Evolutionary conservation across 1,284 basidiomycete species (phyloP).

Genomic region (Cryptococcus sp.): DNA sequence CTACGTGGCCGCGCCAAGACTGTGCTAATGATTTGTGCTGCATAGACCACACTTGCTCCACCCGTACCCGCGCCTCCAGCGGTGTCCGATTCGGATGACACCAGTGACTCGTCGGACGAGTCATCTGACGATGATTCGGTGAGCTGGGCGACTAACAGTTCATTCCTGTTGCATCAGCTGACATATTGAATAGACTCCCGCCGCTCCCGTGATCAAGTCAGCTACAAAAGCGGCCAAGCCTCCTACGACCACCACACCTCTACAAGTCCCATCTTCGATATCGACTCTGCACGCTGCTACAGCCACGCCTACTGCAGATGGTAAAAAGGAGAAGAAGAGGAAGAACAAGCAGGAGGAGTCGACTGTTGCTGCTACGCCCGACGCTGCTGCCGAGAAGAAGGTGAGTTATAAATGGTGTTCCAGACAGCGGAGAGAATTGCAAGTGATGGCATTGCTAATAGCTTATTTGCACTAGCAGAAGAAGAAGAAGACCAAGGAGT

Average conservation of each 20-base stretch:
- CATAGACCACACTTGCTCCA: not conserved
- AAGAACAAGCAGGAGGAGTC: slow-evolving; percentile 37
- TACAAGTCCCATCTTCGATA: slow-evolving; percentile 11
- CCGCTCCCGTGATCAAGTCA: not conserved
- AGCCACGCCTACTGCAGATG: slow-evolving; percentile 17
- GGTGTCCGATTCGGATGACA: slow-evolving; percentile 3
- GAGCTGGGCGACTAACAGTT: not conserved
- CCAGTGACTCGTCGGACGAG: slow-evolving; percentile 13
- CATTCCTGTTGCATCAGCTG: too few species aligned
- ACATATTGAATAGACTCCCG: not conserved
- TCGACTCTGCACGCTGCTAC: slow-evolving; percentile 16
- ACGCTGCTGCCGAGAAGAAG: slow-evolving; percentile 25
- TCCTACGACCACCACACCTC: slow-evolving; percentile 2
- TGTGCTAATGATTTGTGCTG: slow-evolving; percentile 1
- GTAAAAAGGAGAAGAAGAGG: slow-evolving; percentile 38
- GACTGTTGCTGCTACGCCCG: slow-evolving; percentile 13
- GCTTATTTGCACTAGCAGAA: not conserved
- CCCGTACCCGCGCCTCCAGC: not conserved
- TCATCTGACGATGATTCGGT: slow-evolving; percentile 17
- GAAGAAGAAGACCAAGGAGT: slow-evolving; percentile 25
- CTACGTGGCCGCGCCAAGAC: not conserved
- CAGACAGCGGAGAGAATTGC: not conserved
- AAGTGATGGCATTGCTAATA: not conserved
- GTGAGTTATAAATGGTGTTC: slow-evolving; percentile 6
- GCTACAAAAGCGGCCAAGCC: not conserved